Percentiles rank a stretch among this genome's conserved stretches.
Conservation (phyloP, 2,329 filamentous ascomycete species). For the Dactylonectria macrodidyma region DNA sequence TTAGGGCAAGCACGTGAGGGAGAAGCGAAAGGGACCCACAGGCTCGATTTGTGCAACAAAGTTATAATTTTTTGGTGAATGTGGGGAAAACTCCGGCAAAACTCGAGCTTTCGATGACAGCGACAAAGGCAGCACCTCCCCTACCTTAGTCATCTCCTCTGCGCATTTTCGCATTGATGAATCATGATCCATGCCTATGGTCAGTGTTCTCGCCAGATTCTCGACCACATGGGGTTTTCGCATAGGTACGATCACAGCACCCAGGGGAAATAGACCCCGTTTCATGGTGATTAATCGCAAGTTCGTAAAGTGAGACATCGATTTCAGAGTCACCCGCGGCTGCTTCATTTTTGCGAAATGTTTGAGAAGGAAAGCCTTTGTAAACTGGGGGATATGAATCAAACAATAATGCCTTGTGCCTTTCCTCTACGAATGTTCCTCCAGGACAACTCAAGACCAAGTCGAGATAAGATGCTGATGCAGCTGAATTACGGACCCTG, state of each 20-base stretch:
- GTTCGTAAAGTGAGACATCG: background rate
- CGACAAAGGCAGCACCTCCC: background rate
- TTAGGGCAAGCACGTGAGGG: constrained; percentile 61
- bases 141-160: constrained; percentile 2
- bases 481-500: constrained; percentile 17
- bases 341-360: background rate
- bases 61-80: constrained; percentile 26
- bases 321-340: background rate
- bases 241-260: background rate
- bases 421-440: background rate
- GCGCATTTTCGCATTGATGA: background rate
- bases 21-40: constrained; percentile 47
- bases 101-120: background rate
- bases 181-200: constrained; percentile 6
- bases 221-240: constrained; percentile 1
- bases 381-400: background rate
- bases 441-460: background rate
- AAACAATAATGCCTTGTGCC: background rate
- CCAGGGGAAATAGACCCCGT: background rate
- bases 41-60: constrained; percentile 19
- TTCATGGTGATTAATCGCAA: background rate
- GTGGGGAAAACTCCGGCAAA: constrained; percentile 77
- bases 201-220: background rate
- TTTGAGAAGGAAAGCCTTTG: background rate
- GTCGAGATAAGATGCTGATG: constrained; percentile 37